These are phyloP conservation scores for Naegleria fowleri DNA, from an alignment of 208 protist genomes.

Conservation along the genomic window DNA sequence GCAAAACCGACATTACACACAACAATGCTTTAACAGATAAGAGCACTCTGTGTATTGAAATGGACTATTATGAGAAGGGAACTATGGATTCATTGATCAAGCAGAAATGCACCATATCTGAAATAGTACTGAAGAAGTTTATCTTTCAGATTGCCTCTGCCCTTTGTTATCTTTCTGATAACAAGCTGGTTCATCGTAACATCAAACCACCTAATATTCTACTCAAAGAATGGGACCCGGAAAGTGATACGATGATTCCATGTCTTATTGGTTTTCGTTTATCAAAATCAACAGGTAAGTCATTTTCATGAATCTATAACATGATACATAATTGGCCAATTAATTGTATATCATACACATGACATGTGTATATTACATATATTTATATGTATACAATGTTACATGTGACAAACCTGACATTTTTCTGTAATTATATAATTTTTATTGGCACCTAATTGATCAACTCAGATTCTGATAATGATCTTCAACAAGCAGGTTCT, in stretches of 20 bases:
- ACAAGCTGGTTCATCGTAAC: not conserved
- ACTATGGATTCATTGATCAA: not conserved
- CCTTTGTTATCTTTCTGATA: not conserved
- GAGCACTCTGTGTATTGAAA: not conserved
- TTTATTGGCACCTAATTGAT: too few relatives aligned
- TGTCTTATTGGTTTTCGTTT: not conserved
- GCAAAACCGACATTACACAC: not conserved
- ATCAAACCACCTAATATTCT: not conserved
- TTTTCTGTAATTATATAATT: too few relatives aligned
- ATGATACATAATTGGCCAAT: too few relatives aligned
- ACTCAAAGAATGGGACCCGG: not conserved
- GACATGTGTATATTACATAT: too few relatives aligned
- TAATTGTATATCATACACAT: too few relatives aligned
- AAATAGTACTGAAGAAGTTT: not conserved
- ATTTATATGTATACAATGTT: too few relatives aligned
- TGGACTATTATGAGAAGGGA: not conserved
- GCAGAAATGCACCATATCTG: not conserved
- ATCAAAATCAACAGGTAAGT: not conserved
- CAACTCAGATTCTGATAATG: not conserved
- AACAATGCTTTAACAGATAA: not conserved
- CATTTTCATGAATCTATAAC: too few relatives aligned
- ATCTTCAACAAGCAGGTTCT: not conserved
- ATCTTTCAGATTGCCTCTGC: not conserved
- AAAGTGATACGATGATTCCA: not conserved
- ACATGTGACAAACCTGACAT: too few relatives aligned